Conservation (phyloP, 2,329 filamentous ascomycete genomes). For the Cladophialophora psammophila region DNA sequence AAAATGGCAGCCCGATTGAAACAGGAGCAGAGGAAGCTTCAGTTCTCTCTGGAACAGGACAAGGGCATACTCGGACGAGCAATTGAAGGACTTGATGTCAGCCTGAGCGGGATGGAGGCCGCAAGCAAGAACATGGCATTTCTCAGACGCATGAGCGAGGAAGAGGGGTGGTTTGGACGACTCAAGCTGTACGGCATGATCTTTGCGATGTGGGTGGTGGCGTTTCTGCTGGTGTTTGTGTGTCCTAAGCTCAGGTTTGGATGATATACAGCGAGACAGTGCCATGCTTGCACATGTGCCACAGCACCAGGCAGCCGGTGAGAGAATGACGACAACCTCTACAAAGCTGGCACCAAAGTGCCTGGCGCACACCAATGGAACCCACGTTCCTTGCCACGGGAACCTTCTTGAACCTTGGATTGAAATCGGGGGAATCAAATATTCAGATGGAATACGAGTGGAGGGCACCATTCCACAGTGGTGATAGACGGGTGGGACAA, state of each 20-base stretch:
- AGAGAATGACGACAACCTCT: constrained; percentile 1
- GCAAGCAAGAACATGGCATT: constrained; percentile 79
- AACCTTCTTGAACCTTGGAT: constrained; percentile 14
- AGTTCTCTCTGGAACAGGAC: constrained; percentile 49
- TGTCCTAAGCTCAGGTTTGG: constrained; percentile 83
- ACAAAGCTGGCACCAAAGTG: constrained; percentile 4
- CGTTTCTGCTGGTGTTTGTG: constrained; percentile 82
- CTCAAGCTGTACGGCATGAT: constrained; percentile 87
- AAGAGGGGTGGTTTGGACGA: constrained; percentile 83
- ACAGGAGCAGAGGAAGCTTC: constrained; percentile 37
- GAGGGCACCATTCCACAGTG: neutral
- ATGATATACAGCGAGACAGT: neutral
- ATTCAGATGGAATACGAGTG: constrained; percentile 2
- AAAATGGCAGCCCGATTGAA: constrained; percentile 69
- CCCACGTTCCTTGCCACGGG: constrained; percentile 16
- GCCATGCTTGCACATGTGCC: neutral
- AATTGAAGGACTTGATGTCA: constrained; percentile 77
- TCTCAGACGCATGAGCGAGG: constrained; percentile 81
- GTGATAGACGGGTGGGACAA: constrained; percentile 1
- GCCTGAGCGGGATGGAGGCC: constrained; percentile 75
- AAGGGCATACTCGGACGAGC: constrained; percentile 76
- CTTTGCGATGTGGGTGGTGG: constrained; percentile 77
- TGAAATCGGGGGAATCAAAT: constrained; percentile 8
- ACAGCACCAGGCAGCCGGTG: neutral
- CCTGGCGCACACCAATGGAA: constrained; percentile 17